phyloP scores from a whole-genome alignment of 495 filamentous ascomycete genomes.

The Ramalina intermedia region DNA sequence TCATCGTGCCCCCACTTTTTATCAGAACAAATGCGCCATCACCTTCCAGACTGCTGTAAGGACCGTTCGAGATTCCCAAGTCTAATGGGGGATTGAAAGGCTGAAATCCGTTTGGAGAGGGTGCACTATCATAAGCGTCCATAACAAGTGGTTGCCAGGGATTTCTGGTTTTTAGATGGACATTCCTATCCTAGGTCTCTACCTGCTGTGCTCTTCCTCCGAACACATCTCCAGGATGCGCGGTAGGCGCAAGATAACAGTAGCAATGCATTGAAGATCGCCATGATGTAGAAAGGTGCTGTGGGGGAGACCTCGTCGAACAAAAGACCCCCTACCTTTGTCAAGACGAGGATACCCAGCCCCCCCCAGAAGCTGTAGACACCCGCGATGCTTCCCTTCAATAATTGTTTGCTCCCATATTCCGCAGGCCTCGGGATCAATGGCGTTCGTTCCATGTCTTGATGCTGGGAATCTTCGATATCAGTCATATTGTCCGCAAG shows the following conservation, averaged over 20 bases:
- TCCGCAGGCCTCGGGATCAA: not conserved
- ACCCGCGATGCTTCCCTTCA: conserved; percentile 89
- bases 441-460: not conserved
- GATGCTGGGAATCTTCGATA: not conserved
- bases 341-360: conserved; percentile 77
- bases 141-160: too few species aligned
- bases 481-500: conserved; percentile 32
- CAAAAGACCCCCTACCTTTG: conserved; percentile 76
- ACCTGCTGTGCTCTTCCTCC: not conserved
- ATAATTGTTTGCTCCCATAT: conserved; percentile 19
- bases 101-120: too few species aligned
- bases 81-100: too few species aligned
- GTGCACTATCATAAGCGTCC: too few species aligned
- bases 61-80: too few species aligned
- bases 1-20: too few species aligned
- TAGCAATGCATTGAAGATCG: conserved; percentile 64
- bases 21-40: too few species aligned
- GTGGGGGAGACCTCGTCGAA: conserved; percentile 59
- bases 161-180: too few species aligned
- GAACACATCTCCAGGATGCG: not conserved
- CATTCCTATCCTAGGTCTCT: too few species aligned
- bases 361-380: conserved; percentile 85
- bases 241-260: conserved; percentile 18
- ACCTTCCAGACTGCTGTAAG: too few species aligned
- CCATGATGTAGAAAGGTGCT: conserved; percentile 87